Conservation (phyloP, 2,329 filamentous ascomycete species). For the Zymoseptoria pseudotritici region DNA sequence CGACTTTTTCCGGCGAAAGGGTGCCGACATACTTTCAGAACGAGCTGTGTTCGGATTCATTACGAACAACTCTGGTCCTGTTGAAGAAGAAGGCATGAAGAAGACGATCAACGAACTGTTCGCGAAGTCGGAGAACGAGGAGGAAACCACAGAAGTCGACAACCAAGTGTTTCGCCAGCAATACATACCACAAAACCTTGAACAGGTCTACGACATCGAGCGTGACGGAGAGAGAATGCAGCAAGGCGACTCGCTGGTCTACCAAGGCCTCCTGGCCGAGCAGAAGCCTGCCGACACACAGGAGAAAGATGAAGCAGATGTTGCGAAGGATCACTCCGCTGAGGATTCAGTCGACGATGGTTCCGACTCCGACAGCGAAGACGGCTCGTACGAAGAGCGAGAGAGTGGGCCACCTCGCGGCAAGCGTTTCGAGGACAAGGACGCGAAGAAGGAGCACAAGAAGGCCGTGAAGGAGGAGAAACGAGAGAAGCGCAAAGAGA, state of each 20-base stretch:
- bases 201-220: constrained; percentile 95
- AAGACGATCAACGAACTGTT: constrained; percentile 61
- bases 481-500: constrained; percentile 83
- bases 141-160: constrained; percentile 59
- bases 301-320: constrained; percentile 32
- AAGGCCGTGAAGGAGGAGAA: constrained; percentile 90
- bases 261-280: constrained; percentile 74
- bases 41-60: constrained; percentile 79
- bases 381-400: neutral
- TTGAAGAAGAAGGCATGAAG: constrained; percentile 55
- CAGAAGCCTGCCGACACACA: constrained; percentile 41
- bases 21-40: constrained; percentile 73
- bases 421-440: constrained; percentile 84
- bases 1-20: constrained; percentile 83
- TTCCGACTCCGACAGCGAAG: neutral
- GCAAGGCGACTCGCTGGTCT: constrained; percentile 69
- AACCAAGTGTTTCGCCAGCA: constrained; percentile 92
- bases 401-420: constrained; percentile 63
- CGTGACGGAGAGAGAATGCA: constrained; percentile 74
- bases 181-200: constrained; percentile 91
- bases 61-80: constrained; percentile 52
- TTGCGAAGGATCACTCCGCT: constrained; percentile 29
- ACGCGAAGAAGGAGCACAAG: constrained; percentile 84
- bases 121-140: constrained; percentile 43
- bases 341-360: constrained; percentile 20